These are phyloP conservation scores for Aspergillus carbonarius DNA, from an alignment of 2,329 filamentous ascomycete species.

Conservation along the genomic window DNA sequence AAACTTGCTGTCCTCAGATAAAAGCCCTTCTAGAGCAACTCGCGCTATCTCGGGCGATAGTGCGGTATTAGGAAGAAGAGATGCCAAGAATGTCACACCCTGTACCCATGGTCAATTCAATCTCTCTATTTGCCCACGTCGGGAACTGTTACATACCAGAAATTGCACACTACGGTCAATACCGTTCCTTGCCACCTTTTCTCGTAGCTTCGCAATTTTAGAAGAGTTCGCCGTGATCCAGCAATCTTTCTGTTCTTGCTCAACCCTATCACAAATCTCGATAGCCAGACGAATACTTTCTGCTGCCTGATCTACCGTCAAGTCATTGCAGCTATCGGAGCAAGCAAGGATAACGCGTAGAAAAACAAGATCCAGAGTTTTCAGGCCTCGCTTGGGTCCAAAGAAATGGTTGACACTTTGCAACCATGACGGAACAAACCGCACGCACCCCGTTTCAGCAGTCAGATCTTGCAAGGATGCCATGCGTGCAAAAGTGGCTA, in stretches of 20 bases:
- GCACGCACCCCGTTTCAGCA: slow-evolving; percentile 15
- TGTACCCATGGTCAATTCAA: slow-evolving; percentile 13
- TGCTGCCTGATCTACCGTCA: slow-evolving; percentile 28
- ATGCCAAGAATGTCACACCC: slow-evolving; percentile 34
- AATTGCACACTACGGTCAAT: slow-evolving; percentile 32
- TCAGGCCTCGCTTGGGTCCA: slow-evolving; percentile 37
- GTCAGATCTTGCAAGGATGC: slow-evolving; percentile 18
- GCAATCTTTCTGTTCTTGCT: slow-evolving; percentile 29
- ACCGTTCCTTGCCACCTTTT: slow-evolving; percentile 35
- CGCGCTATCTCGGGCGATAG: slow-evolving; percentile 29
- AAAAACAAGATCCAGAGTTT: slow-evolving; percentile 44
- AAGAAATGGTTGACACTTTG: slow-evolving; percentile 41
- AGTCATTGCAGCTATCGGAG: slow-evolving; percentile 34
- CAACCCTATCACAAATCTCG: slow-evolving; percentile 36
- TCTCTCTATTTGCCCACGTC: background rate
- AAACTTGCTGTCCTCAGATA: slow-evolving; percentile 24
- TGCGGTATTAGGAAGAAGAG: slow-evolving; percentile 24
- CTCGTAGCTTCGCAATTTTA: slow-evolving; percentile 40
- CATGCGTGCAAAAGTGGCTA: slow-evolving; percentile 42
- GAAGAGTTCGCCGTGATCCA: slow-evolving; percentile 36
- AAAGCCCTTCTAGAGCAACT: slow-evolving; percentile 25
- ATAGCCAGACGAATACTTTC: slow-evolving; percentile 39
- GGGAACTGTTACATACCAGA: slow-evolving; percentile 29
- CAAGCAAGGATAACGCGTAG: slow-evolving; percentile 41
- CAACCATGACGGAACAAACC: slow-evolving; percentile 30